Base-by-base conservation (phyloP, 108 stramenopile genomes). In the Fistulifera pelliculosa region DNA sequence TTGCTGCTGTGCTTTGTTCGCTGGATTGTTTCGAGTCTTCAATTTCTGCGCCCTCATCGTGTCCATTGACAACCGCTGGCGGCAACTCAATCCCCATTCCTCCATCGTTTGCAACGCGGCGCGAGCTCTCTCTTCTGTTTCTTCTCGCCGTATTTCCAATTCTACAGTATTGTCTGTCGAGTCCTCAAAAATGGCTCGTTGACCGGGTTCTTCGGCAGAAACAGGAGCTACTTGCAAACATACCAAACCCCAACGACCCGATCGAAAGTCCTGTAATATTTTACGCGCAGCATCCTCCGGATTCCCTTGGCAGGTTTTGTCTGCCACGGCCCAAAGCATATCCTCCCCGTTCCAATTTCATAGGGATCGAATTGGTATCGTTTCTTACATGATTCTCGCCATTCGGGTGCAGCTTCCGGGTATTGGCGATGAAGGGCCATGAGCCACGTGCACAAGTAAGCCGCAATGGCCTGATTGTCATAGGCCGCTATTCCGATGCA, bases 401-500 rank as follows among this genome's bases (percentile, higher is more conserved):
- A 93, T n/a, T 79, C 66, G 1, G 90, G 90, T 49, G 81, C 81
- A 10, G 70, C 65, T 35, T 35, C 31, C 6, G 31, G 31, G 10
- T 74, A 60, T 58, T 76, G 74, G 0, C 53, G 69, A 62, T 75
- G 70, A 19, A 74, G 18, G 27, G 80, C 68, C 47, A 49, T n/a
- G 27, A 60, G 17, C 82, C 77, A 76, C 60, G 87, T 83, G 47
- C 79, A 87, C 26, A 93, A 75, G 51, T 81, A 87, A 4, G 83
- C 79, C 6, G 87, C 85, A 18, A 93, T 85, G 19, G 73, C 82
- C 49, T 92, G 93, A 54, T 88, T 87, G 69, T 96, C 95, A 61
- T 98, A 98, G 7, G 93, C 90, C n/a, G 92, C 94, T 27, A 87
- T 67, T 51, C 97, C 97, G 49, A 98, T 90, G 64, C 88, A 87